Evolutionary conservation across 306 rosid species (phyloP), one percentile per base, ranked within the genome.

Genomic region (Quercus parvula): DNA sequence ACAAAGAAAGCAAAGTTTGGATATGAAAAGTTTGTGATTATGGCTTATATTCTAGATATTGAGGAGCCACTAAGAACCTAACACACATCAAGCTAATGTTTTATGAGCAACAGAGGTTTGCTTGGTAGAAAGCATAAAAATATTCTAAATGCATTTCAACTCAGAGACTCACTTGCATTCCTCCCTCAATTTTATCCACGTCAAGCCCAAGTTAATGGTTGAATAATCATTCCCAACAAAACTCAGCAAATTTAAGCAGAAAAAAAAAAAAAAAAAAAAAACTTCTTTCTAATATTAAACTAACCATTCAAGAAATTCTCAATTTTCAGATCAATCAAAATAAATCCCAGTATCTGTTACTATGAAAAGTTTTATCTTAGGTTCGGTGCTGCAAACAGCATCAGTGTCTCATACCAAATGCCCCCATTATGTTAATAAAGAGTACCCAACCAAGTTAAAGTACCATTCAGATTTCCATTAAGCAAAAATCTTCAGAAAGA

Each of bases 351-450:
- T 67, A 78, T 73, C 44, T 61, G 72, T 49, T 31, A 15, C 70
- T 18, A 80, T 63, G 24, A 75, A 84, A 57, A 66, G 46, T 41
- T 69, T 38, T 44, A 66, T 61, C 17, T 56, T 75, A 68, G 25
- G 30, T 59, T 41, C 73, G 75, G 55, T 31, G 85, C 72, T 62
- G 67, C 71, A 54, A 55, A 78, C 3, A 78, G 18, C 69, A 55
- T 78, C 52, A 24, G 64, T 44, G 35, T n/a, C 57, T 74, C 79
- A 61, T 51, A 62, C 19, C 30, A n/a, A 44, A 41, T 44, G 46
- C 64, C 35, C 35, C 31, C 67, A 61, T 49, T 5, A 24, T 30
- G 31, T 73, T 5, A 13, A 17, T 5, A 59, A 41, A 18, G 22
- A 59, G 46, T 56, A 56, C 75, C 79, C 77, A 79, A 59, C 33